These are phyloP conservation scores for Lecanoromycetidae sp. DNA, from an alignment of 2,329 filamentous ascomycete species.

Conservation along the genomic window DNA sequence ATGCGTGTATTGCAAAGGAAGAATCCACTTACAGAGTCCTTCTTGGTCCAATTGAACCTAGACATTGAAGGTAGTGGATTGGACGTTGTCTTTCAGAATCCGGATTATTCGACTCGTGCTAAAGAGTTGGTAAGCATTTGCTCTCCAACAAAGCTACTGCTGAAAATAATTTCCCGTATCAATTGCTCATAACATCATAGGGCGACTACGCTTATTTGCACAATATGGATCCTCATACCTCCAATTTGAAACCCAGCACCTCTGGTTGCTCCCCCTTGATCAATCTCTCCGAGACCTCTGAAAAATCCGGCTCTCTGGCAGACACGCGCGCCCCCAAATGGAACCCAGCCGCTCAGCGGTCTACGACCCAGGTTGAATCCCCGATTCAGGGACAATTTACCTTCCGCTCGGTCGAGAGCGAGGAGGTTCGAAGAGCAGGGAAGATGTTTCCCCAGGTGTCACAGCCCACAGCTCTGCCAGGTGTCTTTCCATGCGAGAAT, in stretches of 20 bases:
- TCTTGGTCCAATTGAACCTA: constrained; percentile 83
- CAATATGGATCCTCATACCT: background rate
- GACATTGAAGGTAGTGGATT: constrained; percentile 57
- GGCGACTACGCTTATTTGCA: background rate
- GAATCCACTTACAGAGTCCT: constrained; percentile 87
- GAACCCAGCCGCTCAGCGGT: too few relatives aligned
- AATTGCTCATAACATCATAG: background rate
- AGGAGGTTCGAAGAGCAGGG: too few relatives aligned
- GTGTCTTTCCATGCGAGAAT: constrained; percentile 1
- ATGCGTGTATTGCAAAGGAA: constrained; percentile 81
- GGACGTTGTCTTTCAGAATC: constrained; percentile 16
- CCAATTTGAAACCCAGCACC: background rate
- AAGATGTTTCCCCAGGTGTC: too few relatives aligned
- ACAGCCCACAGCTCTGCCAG: background rate
- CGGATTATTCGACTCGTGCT: constrained; percentile 8
- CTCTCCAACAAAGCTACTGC: background rate
- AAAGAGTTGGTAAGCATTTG: constrained; percentile 5
- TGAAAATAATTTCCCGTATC: too few relatives aligned
- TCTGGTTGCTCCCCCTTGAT: background rate
- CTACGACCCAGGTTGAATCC: background rate
- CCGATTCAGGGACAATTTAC: constrained; percentile 6
- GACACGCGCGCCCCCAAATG: background rate
- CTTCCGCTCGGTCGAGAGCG: background rate
- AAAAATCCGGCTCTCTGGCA: background rate
- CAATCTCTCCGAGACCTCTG: background rate